phyloP scores from a whole-genome alignment of 106 monocot species.

The Dendrobium chrysotoxum region DNA sequence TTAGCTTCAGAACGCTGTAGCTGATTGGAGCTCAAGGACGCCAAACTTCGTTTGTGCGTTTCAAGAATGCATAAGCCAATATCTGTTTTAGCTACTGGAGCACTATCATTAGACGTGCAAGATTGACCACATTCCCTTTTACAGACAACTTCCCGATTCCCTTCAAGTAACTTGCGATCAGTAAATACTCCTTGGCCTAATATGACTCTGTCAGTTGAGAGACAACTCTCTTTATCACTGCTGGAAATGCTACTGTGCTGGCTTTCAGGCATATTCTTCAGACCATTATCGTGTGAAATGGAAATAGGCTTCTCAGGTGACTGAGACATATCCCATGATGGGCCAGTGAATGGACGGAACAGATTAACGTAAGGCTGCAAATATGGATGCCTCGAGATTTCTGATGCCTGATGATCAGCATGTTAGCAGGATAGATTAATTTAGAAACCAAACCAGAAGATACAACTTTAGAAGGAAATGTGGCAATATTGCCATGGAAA shows the following conservation, averaged over 20 bases:
- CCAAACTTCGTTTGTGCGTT: constrained; percentile 23
- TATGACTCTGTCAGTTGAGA: constrained; percentile 33
- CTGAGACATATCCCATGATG: constrained; percentile 9
- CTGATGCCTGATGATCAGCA: constrained; percentile 58
- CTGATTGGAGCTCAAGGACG: constrained; percentile 22
- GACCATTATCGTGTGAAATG: constrained; percentile 19
- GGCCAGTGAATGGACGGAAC: constrained; percentile 49
- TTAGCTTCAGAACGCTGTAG: constrained; percentile 25
- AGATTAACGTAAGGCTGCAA: constrained; percentile 69
- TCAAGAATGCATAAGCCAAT: constrained; percentile 9
- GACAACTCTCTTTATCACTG: constrained; percentile 68
- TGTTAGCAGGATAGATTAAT: too few relatives aligned
- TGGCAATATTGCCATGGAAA: background rate
- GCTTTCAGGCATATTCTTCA: constrained; percentile 61
- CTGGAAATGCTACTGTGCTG: constrained; percentile 73
- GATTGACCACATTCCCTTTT: background rate
- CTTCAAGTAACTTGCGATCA: constrained; percentile 19
- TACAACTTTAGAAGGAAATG: background rate
- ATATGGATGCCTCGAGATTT: constrained; percentile 65
- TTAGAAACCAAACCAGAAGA: background rate
- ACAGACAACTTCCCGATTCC: too few relatives aligned
- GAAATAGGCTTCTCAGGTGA: constrained; percentile 36
- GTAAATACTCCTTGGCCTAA: constrained; percentile 13
- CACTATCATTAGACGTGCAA: background rate
- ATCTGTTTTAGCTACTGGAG: too few relatives aligned